Evolutionary conservation across 1,284 basidiomycete species (phyloP), one percentile per base, ranked within the genome.

Genomic region (Leccinum angustisporum): DNA sequence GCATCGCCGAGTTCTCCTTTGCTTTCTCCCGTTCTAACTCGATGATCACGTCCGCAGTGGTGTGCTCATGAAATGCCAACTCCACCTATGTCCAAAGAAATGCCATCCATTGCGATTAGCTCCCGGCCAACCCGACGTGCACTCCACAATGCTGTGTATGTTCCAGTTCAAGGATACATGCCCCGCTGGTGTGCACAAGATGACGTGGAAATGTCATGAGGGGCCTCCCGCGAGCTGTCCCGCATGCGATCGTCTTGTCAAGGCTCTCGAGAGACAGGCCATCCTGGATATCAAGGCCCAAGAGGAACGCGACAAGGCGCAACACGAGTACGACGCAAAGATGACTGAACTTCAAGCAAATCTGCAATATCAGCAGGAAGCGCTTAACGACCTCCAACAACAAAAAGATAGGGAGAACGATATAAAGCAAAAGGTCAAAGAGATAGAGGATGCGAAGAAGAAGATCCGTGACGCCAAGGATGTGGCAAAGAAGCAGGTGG

Each of bases 41-140:
- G 31, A 43, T 60, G 18, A 63, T 31, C 13, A 2, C 13, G 4
- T 51, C 34, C 57, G 34, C 30, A 86, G 86, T 62, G 79, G 78
- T 6, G 66, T 68, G 0, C 69, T 74, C 52, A 73, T 86, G n/a
- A 77, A 68, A 5, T 87, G 85, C 61, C 78, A 79, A 5, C 9
- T 79, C 5, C 86, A 87, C 64, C 6, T 18, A 1, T 87, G 86
- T 66, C 77, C 78, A 0, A 83, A 77, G 1, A 86, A 81, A 68
- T 87, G 86, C 58, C 86, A 87, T 67, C 79, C 70, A 3, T 18
- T 58, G 4, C 59, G 60, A 16, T 50, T 10, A 0, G 63, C 51
- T 11, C 62, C 64, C 6, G 71, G 66, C 2, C 61, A 80, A 56
- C 67, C 82, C 1, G 72, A 70, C 55, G 78, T 85, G 54, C 85